Percentiles rank a stretch among this genome's conserved stretches.
phyloP scores from a whole-genome alignment of 192 early-diverging fungal species.

The Podila verticillata region DNA sequence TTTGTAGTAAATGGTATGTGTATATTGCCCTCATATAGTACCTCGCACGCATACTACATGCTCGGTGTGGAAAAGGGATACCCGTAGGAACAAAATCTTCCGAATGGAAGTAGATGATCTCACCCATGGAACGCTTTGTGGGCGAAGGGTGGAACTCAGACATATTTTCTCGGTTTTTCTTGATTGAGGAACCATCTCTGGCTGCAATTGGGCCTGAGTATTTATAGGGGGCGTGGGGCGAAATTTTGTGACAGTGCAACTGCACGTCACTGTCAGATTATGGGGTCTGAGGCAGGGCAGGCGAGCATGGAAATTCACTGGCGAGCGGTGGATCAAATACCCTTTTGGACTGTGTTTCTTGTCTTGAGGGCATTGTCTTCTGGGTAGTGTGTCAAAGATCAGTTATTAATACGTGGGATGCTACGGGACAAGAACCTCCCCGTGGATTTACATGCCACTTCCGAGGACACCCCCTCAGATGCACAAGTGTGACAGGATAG shows the following conservation, averaged over 20 bases:
- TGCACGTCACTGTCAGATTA: neutral
- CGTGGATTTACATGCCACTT: too few relatives aligned
- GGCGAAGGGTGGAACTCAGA: conserved; percentile 43
- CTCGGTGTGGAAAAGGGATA: conserved; percentile 44
- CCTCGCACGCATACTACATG: conserved; percentile 25
- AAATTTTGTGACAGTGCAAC: neutral
- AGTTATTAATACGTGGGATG: too few relatives aligned
- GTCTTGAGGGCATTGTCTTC: too few relatives aligned
- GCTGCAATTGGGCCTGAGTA: neutral
- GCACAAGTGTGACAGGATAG: too few relatives aligned
- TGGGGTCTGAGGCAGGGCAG: neutral
- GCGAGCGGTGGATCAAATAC: too few relatives aligned
- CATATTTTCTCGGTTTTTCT: conserved; percentile 41
- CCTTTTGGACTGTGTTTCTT: too few relatives aligned
- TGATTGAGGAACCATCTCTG: neutral
- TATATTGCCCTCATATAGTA: conserved; percentile 38
- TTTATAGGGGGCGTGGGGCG: neutral
- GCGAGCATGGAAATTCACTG: too few relatives aligned
- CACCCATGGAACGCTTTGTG: conserved; percentile 40
- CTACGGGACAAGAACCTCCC: too few relatives aligned
- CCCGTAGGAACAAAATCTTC: conserved; percentile 26
- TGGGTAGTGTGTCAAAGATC: too few relatives aligned
- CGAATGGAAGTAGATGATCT: conserved; percentile 48
- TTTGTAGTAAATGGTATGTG: neutral
- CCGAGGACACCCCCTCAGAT: too few relatives aligned